These are phyloP conservation scores for Zymoseptoria ardabiliae DNA, from an alignment of 2,329 filamentous ascomycete genomes.

Conservation along the genomic window DNA sequence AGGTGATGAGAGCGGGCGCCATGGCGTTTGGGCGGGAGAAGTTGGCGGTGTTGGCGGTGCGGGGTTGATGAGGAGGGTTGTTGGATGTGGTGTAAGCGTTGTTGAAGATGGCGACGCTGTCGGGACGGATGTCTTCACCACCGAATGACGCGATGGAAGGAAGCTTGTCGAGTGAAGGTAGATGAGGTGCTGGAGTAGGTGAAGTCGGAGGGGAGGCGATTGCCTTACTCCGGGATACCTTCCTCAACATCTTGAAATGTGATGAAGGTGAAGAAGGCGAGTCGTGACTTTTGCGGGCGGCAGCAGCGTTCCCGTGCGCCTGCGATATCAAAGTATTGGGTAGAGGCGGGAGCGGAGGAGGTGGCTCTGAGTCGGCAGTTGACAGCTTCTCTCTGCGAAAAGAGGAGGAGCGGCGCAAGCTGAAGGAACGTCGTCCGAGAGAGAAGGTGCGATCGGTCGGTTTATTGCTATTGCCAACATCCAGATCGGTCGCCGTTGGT, in stretches of 20 bases:
- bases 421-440: neutral
- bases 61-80: constrained; percentile 35
- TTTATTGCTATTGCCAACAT: neutral
- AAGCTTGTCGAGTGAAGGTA: constrained; percentile 41
- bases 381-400: too few relatives aligned
- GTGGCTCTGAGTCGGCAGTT: neutral
- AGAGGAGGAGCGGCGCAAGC: neutral
- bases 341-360: constrained; percentile 6
- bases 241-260: constrained; percentile 8
- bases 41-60: constrained; percentile 33
- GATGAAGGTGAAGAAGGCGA: neutral
- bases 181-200: constrained; percentile 51
- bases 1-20: constrained; percentile 13
- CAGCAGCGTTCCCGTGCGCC: constrained; percentile 4
- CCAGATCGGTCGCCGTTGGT: neutral
- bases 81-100: constrained; percentile 27
- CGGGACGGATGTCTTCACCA: constrained; percentile 55
- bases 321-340: constrained; percentile 10
- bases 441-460: neutral
- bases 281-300: neutral
- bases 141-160: constrained; percentile 51
- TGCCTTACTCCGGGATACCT: constrained; percentile 15
- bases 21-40: constrained; percentile 26
- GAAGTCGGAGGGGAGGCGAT: constrained; percentile 28
- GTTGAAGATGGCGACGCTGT: constrained; percentile 54